Base-by-base conservation (phyloP, 2,329 filamentous ascomycete genomes). In the Talaromyces rugulosus region DNA sequence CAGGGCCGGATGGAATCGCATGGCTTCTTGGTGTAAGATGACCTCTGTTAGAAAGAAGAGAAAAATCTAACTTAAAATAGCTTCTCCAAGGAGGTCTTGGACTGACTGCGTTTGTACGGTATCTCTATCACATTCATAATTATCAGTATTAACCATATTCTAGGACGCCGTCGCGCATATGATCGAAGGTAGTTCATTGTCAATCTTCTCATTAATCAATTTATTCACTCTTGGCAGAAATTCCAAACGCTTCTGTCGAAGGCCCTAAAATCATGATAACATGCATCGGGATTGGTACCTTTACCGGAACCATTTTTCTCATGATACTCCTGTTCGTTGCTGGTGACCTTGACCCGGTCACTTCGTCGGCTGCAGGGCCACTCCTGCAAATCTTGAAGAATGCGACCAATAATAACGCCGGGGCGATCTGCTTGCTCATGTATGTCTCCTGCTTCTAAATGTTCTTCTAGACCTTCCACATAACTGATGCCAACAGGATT, bases 231-330 rank as follows among this genome's bases (percentile, higher is more conserved):
- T 1, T 16, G 4, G 14, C 47, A 71, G 77, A 78, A 69, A 77
- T 79, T 28, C 75, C 75, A 6, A 74, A 78, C 53, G 70, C 74
- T 28, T 70, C 83, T 1, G 74, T 82, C 0, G 80, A 87, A 62
- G 87, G 86, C 0, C 87, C 87, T 5, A 83, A 82, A 65, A 87
- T 89, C 60, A 88, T 89, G 86, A 80, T 89, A 14, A 82, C 81
- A 59, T 87, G 85, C 63, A 85, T 88, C 36, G 75, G 75, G 4
- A 89, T 89, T 53, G 87, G 87, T 8, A 84, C 85, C 23, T 75
- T 82, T 2, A 88, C 87, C 0, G 87, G 87, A 0, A 84, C 85
- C 62, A 74, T 88, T 58, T 89, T 89, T 70, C 75, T 89, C 23
- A 79, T 83, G 52, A 82, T 85, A 42, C 76, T 90, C 1, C 80